Conservation (phyloP, 1,284 basidiomycete species). For the Ganoderma sinense region DNA sequence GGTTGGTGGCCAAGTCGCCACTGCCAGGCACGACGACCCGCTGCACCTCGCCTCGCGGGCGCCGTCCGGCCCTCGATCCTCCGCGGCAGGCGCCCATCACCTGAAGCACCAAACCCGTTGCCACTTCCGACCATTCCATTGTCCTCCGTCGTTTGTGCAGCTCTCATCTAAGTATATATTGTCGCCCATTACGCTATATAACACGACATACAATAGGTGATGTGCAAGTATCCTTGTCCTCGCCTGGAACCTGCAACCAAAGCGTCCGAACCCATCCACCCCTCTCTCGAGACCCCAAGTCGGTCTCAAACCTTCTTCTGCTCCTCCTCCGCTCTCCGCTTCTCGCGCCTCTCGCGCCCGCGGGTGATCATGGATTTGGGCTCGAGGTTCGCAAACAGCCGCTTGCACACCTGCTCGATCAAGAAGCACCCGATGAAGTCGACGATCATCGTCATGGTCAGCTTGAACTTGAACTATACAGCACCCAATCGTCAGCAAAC, state of each 20-base stretch:
- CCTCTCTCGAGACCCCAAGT: not conserved
- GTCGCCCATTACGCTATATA: constrained; percentile 19
- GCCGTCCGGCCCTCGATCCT: not conserved
- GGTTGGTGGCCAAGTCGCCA: constrained; percentile 7
- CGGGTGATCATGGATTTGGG: constrained; percentile 87
- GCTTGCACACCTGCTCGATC: constrained; percentile 86
- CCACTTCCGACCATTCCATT: not conserved
- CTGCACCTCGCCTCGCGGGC: not conserved
- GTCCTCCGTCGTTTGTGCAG: not conserved
- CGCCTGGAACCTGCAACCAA: not conserved
- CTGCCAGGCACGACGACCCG: not conserved
- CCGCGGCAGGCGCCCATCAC: not conserved
- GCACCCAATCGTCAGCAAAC: not conserved
- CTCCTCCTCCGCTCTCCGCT: constrained; percentile 29
- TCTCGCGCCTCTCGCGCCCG: constrained; percentile 76
- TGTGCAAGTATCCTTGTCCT: not conserved
- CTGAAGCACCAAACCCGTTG: not conserved
- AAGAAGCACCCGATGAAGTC: constrained; percentile 92
- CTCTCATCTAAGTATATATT: constrained; percentile 22
- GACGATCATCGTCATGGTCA: constrained; percentile 83
- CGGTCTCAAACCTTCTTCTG: constrained; percentile 14
- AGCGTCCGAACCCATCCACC: not conserved
- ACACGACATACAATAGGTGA: constrained; percentile 24
- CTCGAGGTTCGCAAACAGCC: constrained; percentile 88
- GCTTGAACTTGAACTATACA: constrained; percentile 78